Evolutionary conservation across 768 basidiomycete genomes (phyloP), one percentile per base, ranked within the genome.

Genomic region (Cytidiella melzeri): DNA sequence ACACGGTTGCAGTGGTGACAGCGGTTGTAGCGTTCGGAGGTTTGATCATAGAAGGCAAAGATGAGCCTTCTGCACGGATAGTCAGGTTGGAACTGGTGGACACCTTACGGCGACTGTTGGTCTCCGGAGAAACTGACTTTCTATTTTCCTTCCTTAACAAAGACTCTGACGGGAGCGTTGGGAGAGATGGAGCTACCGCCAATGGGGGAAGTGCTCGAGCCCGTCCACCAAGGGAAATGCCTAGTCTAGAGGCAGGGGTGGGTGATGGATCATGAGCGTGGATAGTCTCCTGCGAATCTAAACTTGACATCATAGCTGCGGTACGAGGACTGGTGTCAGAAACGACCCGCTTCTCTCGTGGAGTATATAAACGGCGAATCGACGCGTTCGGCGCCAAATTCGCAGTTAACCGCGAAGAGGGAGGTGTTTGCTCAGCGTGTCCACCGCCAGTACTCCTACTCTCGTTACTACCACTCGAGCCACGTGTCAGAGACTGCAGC

Each of bases 21-120:
- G 81, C 82, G 15, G 84, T 88, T 30, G 85, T 87, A 1, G 82
- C 71, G 49, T 73, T 77, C 0, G 79, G 74, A 0, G 77, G 76
- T 2, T 76, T 79, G 28, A 81, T 60, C 6, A 73, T 57, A 9
- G n/a, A 72, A 65, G 13, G 74, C 58, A 44, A 61, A 60, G 47
- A 62, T 34, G 30, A 34, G 51, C 42, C 62, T 48, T 43, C 65
- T 66, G 56, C 63, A n/a, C 80, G 75, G 27, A 78, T 60, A 3
- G 79, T 81, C n/a, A 59, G 48, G 19, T 61, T 67, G 5, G 75
- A 76, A 36, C 64, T 61, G 41, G 70, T 64, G 3, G 80, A 81
- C 19, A 66, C 55, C 53, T 73, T 77, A 24, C 70, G 67, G 30
- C 71, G 67, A 28, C 55, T 50, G n/a, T 54, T 51, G 47, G 59